Evolutionary conservation across 2,329 filamentous ascomycete species (phyloP).

Genomic region (Fusarium succisae): DNA sequence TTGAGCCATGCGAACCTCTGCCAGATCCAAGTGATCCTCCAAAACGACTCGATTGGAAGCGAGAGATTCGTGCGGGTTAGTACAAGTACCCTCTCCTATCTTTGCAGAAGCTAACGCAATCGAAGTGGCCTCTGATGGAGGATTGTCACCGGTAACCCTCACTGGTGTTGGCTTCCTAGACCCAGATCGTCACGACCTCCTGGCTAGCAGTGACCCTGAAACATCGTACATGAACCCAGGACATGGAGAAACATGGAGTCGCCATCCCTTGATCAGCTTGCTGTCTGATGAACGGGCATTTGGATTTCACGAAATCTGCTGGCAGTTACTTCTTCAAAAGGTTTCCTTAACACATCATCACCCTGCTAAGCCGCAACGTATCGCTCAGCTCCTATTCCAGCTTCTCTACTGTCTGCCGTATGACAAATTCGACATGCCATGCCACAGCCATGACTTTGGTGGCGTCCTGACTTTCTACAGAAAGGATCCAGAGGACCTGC

Average conservation of each 20-base stretch:
- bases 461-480: background rate
- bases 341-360: background rate
- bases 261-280: background rate
- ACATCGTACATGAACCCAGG: background rate
- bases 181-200: accelerated
- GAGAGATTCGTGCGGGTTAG: background rate
- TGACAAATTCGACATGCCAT: background rate
- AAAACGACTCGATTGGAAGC: background rate
- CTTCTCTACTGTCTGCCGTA: background rate
- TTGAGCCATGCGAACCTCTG: background rate
- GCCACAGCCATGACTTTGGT: background rate
- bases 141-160: background rate
- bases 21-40: background rate
- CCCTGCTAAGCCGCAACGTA: background rate
- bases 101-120: accelerated
- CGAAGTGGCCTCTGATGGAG: background rate
- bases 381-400: background rate
- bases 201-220: background rate
- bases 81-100: background rate
- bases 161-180: background rate
- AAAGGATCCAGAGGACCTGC: background rate
- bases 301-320: background rate
- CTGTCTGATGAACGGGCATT: background rate
- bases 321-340: background rate
- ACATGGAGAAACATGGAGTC: background rate